Conservation (phyloP, 768 basidiomycete species). For the Pholiota molesta region DNA sequence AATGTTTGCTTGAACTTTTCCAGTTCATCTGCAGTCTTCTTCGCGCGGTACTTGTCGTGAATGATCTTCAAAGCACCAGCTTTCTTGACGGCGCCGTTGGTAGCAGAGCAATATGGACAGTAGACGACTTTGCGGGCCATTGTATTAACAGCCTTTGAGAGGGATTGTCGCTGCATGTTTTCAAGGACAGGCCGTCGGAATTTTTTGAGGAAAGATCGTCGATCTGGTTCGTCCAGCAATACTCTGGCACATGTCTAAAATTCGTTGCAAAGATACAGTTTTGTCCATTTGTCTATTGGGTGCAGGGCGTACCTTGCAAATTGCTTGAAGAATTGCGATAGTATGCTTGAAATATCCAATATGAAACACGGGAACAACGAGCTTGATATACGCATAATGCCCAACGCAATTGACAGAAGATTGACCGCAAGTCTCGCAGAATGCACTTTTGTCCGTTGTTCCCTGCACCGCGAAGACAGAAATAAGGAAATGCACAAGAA, state of each 20-base stretch:
- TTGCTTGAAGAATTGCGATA: constrained; percentile 89
- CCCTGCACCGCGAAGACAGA: constrained; percentile 54
- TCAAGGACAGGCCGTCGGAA: constrained; percentile 91
- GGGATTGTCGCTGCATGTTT: constrained; percentile 83
- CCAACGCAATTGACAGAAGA: constrained; percentile 94
- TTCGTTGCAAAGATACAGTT: not conserved
- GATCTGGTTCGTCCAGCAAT: constrained; percentile 84
- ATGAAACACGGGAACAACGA: constrained; percentile 96
- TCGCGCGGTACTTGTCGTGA: constrained; percentile 95
- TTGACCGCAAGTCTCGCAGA: constrained; percentile 95
- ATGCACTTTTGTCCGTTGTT: constrained; percentile 89
- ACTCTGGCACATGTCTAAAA: constrained; percentile 87
- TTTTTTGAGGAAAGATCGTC: constrained; percentile 82
- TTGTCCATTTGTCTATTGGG: not conserved
- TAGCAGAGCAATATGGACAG: constrained; percentile 91
- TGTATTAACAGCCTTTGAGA: constrained; percentile 84
- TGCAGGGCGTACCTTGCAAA: constrained; percentile 81
- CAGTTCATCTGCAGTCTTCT: constrained; percentile 89
- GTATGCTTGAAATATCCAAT: constrained; percentile 98
- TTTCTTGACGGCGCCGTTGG: constrained; percentile 97
- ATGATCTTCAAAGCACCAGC: constrained; percentile 93
- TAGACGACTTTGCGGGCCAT: constrained; percentile 88
- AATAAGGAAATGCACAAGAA: not conserved
- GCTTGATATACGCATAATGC: constrained; percentile 98
- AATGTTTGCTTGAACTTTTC: constrained; percentile 88